These are phyloP conservation scores for Lentinula novae-zelandiae DNA, from an alignment of 1,284 basidiomycete genomes.

Conservation along the genomic window DNA sequence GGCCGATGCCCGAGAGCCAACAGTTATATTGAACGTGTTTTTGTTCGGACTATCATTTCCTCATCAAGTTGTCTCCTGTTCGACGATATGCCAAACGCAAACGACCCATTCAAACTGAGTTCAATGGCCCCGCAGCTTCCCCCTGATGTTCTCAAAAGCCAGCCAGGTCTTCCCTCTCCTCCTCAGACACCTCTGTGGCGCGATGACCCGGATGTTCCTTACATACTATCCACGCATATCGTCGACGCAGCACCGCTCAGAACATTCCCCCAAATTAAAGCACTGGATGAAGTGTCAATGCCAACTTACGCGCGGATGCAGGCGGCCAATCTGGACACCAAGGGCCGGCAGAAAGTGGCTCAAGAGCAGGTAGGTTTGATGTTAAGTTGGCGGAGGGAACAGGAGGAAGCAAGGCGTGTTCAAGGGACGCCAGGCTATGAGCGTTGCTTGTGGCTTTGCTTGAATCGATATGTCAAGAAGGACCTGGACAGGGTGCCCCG, in stretches of 20 bases:
- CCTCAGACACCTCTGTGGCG: neutral
- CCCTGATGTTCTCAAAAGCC: neutral
- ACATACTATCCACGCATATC: neutral
- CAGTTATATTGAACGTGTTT: neutral
- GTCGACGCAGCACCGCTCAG: neutral
- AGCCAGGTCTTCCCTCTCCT: neutral
- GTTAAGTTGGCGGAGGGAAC: neutral
- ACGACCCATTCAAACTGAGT: neutral
- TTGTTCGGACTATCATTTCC: neutral
- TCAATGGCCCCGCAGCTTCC: slow-evolving; percentile 2
- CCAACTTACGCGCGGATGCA: neutral
- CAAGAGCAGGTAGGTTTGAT: neutral
- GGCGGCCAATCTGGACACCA: neutral
- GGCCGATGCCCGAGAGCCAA: neutral
- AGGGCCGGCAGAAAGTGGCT: neutral
- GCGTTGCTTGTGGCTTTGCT: slow-evolving; percentile 47
- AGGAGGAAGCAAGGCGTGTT: neutral
- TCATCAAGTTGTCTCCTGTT: neutral
- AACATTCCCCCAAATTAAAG: neutral
- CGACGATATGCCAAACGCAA: neutral
- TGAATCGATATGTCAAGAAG: slow-evolving; percentile 51
- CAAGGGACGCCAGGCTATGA: slow-evolving; percentile 20
- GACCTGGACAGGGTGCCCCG: slow-evolving; percentile 15
- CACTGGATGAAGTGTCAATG: neutral
- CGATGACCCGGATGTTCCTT: neutral